phyloP scores from a whole-genome alignment of 2,329 filamentous ascomycete genomes.

The Fragosphaeria purpurea region DNA sequence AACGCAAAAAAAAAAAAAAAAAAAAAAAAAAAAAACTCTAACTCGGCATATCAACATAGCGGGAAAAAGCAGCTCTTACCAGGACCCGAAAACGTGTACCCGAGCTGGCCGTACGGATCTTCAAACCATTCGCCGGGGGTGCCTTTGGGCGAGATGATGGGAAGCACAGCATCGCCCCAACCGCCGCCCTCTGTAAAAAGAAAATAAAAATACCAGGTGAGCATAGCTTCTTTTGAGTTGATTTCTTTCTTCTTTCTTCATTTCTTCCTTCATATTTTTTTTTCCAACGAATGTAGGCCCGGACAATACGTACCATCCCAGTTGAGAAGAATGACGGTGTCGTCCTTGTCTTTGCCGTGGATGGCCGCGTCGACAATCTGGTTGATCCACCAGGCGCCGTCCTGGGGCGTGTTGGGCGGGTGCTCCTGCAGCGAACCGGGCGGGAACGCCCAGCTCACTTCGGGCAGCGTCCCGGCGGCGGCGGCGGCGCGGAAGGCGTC shows the following conservation, averaged over 20 bases:
- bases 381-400: conserved; percentile 46
- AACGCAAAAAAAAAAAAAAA: no score
- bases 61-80: conserved; percentile 11
- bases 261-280: no score
- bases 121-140: conserved; percentile 43
- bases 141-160: conserved; percentile 36
- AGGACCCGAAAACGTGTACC: conserved; percentile 24
- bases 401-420: conserved; percentile 40
- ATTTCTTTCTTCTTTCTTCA: no score
- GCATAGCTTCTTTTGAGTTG: no score
- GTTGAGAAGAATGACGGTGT: conserved; percentile 38
- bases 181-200: conserved; percentile 36
- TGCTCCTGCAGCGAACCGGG: conserved; percentile 43
- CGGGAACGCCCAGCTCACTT: conserved; percentile 41
- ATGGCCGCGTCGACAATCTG: conserved; percentile 40
- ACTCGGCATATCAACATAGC: neutral
- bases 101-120: conserved; percentile 29
- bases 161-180: conserved; percentile 42
- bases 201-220: no score
- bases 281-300: no score
- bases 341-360: conserved; percentile 35
- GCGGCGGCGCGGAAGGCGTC: conserved; percentile 40
- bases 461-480: conserved; percentile 39
- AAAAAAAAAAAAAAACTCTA: neutral
- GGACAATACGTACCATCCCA: conserved; percentile 30